Evolutionary conservation across 352 stramenopile species (phyloP).

Genomic region (Blastocystis sp.): DNA sequence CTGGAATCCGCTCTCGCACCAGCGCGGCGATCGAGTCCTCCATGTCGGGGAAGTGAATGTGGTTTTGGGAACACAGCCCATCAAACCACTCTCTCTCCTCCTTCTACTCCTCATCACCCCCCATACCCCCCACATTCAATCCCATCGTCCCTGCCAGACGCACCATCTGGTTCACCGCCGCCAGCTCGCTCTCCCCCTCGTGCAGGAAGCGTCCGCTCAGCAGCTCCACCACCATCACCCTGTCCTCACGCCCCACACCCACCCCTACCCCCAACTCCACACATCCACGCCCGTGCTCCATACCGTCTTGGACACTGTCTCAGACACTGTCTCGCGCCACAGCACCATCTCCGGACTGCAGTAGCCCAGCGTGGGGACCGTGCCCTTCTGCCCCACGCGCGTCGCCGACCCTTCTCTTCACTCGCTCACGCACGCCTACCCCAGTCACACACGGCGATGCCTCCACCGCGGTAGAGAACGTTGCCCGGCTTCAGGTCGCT

Average conservation of each 20-base stretch:
- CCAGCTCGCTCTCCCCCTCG: slow-evolving; percentile 14
- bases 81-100: neutral
- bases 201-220: neutral
- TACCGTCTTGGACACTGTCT: neutral
- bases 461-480: neutral
- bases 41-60: neutral
- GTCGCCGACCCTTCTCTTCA: neutral
- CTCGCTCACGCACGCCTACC: neutral
- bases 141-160: neutral
- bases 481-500: slow-evolving; percentile 35
- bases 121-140: neutral
- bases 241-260: neutral
- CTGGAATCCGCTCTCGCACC: neutral
- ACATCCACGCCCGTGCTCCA: slow-evolving; percentile 21
- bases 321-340: neutral
- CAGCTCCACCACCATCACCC: slow-evolving; percentile 6
- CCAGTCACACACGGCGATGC: slow-evolving; percentile 24
- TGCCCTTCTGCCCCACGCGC: neutral
- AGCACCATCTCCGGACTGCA: slow-evolving; percentile 4
- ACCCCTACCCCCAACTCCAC: slow-evolving; percentile 2
- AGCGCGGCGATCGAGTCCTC: neutral
- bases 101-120: neutral
- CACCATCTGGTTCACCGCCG: neutral
- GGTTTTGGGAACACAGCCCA: neutral
- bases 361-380: slow-evolving; percentile 21